Evolutionary conservation across 2,329 filamentous ascomycete species (phyloP).

Genomic region (Curvularia eragrostidis): DNA sequence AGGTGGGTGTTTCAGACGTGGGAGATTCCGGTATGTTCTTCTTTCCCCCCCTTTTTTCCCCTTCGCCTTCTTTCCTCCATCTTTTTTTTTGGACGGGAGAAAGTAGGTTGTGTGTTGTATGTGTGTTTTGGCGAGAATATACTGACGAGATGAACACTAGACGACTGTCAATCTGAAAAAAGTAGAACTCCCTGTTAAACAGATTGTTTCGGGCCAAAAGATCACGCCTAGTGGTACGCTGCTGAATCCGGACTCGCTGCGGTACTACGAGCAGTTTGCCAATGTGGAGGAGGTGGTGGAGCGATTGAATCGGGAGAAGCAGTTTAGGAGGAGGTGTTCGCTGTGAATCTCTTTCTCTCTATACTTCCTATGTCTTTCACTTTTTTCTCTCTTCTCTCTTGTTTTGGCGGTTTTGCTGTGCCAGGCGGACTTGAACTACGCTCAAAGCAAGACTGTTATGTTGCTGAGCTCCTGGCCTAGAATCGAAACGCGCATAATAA

Average conservation of each 20-base stretch:
- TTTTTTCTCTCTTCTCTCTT: not conserved
- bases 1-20: conserved; percentile 79
- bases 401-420: not conserved
- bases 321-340: conserved; percentile 9
- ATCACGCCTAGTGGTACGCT: conserved; percentile 80
- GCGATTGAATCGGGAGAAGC: conserved; percentile 21
- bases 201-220: conserved; percentile 76
- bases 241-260: conserved; percentile 75
- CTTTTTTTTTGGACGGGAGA: too few species aligned
- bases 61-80: not conserved
- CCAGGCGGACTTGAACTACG: too few species aligned
- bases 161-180: conserved; percentile 86
- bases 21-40: conserved; percentile 73
- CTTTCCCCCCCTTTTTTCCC: not conserved
- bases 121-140: too few species aligned
- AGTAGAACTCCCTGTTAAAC: conserved; percentile 83
- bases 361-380: too few species aligned
- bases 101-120: too few species aligned
- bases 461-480: not conserved
- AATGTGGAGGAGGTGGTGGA: conserved; percentile 68
- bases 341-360: not conserved
- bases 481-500: not conserved
- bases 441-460: too few species aligned
- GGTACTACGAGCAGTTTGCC: conserved; percentile 81
- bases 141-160: conserved; percentile 49